Evolutionary conservation across 2,329 filamentous ascomycete genomes (phyloP).

Genomic region (Fusarium virguliforme): DNA sequence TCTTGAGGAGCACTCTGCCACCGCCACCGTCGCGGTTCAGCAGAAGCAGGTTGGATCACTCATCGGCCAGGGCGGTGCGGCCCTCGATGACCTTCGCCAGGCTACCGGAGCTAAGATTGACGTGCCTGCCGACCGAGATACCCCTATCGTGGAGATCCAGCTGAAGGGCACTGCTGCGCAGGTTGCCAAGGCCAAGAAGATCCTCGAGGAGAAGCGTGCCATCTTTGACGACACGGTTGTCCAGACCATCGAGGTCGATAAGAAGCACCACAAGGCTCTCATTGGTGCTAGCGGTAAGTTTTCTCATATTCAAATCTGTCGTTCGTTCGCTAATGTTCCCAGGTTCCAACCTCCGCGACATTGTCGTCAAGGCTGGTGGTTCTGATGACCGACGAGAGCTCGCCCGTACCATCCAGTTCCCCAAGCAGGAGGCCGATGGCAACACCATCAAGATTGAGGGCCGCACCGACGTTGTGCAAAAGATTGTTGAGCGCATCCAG

Average conservation of each 20-base stretch:
- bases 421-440: slow-evolving; percentile 86
- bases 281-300: slow-evolving; percentile 91
- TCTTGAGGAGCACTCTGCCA: slow-evolving; percentile 88
- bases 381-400: slow-evolving; percentile 88
- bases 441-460: slow-evolving; percentile 92
- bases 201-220: slow-evolving; percentile 87
- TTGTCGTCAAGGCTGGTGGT: slow-evolving; percentile 90
- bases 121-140: slow-evolving; percentile 85
- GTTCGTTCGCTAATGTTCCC: slow-evolving; percentile 52
- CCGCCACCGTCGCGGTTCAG: slow-evolving; percentile 85
- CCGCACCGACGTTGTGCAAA: slow-evolving; percentile 86
- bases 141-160: slow-evolving; percentile 85
- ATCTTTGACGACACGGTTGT: slow-evolving; percentile 92
- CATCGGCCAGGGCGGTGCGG: slow-evolving; percentile 91
- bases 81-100: slow-evolving; percentile 91
- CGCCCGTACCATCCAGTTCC: slow-evolving; percentile 94
- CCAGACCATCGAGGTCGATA: slow-evolving; percentile 89
- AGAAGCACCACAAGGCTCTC: slow-evolving; percentile 90
- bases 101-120: slow-evolving; percentile 91
- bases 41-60: slow-evolving; percentile 94
- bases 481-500: slow-evolving; percentile 87
- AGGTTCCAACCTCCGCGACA: slow-evolving; percentile 89
- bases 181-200: slow-evolving; percentile 92
- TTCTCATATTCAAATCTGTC: background rate
- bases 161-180: slow-evolving; percentile 94